phyloP scores from a whole-genome alignment of 2,329 filamentous ascomycete species.

The Ophioceras dolichostomum region DNA sequence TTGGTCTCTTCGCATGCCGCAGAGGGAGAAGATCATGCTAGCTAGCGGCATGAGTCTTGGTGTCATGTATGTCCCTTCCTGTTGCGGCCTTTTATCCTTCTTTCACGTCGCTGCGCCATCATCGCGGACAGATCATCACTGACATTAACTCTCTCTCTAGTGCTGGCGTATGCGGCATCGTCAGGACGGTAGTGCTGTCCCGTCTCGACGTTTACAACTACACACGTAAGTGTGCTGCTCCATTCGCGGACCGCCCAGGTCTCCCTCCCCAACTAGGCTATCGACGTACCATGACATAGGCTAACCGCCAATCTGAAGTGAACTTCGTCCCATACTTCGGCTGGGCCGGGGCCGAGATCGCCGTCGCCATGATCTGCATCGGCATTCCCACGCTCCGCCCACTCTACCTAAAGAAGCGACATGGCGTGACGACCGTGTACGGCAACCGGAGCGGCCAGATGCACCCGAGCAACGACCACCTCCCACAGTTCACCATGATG shows the following conservation, averaged over 20 bases:
- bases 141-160: background rate
- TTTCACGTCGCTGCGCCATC: background rate
- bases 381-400: conserved; percentile 25
- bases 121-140: too few species aligned
- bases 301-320: conserved; percentile 10
- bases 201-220: conserved; percentile 14
- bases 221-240: conserved; percentile 16
- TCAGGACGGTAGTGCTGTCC: conserved; percentile 15
- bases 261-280: background rate
- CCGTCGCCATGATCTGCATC: conserved; percentile 25
- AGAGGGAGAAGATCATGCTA: conserved; percentile 30
- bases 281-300: background rate
- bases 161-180: conserved; percentile 15
- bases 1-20: conserved; percentile 29
- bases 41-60: conserved; percentile 23
- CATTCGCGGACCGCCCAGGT: too few species aligned
- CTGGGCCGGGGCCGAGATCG: conserved; percentile 25
- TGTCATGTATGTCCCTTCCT: conserved; percentile 6
- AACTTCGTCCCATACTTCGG: conserved; percentile 21
- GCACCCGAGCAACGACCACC: conserved; percentile 42
- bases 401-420: conserved; percentile 29
- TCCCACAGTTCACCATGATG: conserved; percentile 24
- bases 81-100: background rate
- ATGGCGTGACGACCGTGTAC: conserved; percentile 12
- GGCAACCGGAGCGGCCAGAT: conserved; percentile 7